Evolutionary conservation across 2,329 filamentous ascomycete genomes (phyloP), one percentile per base, ranked within the genome.

Genomic region (Trichoderma simmonsii): DNA sequence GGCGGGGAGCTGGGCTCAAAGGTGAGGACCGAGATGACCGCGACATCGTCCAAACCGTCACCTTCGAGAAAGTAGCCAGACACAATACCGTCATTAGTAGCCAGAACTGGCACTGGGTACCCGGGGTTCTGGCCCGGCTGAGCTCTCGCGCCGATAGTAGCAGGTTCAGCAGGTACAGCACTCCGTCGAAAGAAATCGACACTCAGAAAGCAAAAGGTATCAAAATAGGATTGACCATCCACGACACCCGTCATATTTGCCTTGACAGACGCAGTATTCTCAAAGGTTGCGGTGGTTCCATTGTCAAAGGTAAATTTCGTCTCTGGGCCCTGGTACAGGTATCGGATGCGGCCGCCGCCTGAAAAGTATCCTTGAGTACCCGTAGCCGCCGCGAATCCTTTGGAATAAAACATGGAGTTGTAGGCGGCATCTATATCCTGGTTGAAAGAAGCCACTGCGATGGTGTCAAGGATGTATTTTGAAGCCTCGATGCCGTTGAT

Each of bases 261-360:
- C n/a, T 75, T 75, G 59, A 82, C 76, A 1, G 64, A 65, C 3
- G 81, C 80, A 9, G 74, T 75, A 56, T 82, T 82, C 64, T 79
- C 75, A 6, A 78, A 71, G 1, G 76, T 77, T 15, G 76, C 32
- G 43, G 73, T 75, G 6, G 79, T 81, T 61, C 82, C 82, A 73
- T 84, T 82, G 36, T 75, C 77, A 61, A 82, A 83, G 3, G 79
- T 80, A 5, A 83, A 69, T 1, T 77, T 81, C 0, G 81, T 82
- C 65, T 75, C 80, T 59, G 78, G 72, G 26, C 82, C 81, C 5
- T 71, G 76, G 71, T 80, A 80, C 54, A 78, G 67, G 21, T 74
- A 65, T n/a, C 70, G 66, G 28, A 71, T 68, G 61, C 80, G 80
- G 34, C 81, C 80, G n/a, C 77, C 77, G 18, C 64, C 62, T n/a